Base-by-base conservation (phyloP, 345 rosid species). In the Camelina neglecta region DNA sequence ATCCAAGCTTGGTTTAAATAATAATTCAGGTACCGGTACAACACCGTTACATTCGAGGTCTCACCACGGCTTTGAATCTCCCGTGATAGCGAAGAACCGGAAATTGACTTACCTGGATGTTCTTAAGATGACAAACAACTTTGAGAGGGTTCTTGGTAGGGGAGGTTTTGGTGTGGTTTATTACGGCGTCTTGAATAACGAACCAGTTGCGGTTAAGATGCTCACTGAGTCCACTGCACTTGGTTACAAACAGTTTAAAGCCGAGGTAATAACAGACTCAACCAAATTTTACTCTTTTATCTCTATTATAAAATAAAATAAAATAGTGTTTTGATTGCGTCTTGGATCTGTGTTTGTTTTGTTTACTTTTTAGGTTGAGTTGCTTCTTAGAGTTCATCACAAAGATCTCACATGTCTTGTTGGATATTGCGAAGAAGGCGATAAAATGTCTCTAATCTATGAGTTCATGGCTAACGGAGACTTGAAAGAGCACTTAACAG, bases 391-490 rank as follows among this genome's bases (percentile, higher is more conserved):
- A 39, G 85, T 79, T 73, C 81, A 82, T 76, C 85, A 82, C 67
- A 79, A 71, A 76, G 81, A 79, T 50, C 72, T 82, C 36, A 84
- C 82, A 12, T 73, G 86, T 29, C 80, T 87, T n/a, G 71, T 79
- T 35, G 93, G 91, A 13, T 89, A 87, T 33, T 85, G 91, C 53
- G 71, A 82, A 67, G 88, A 85, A 23, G 65, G 64, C 10, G 72
- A 69, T 13, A 81, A 80, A 38, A 55, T 85, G 67, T 86, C 77
- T 47, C 69, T 86, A 16, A 67, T 88, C 47, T 85, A 89, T 38
- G 91, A 83, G 81, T 84, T 59, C 79, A 85, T 89, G 93, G 86
- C 84, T 0, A 71, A 75, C 73, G 93, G 93, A 59, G 82, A 85
- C 76, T 73, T 89, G 57, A 67, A 65, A 69, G 77, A 84, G 33